These are phyloP conservation scores for Diplocarpon mali DNA, from an alignment of 2,329 filamentous ascomycete species.

Conservation along the genomic window DNA sequence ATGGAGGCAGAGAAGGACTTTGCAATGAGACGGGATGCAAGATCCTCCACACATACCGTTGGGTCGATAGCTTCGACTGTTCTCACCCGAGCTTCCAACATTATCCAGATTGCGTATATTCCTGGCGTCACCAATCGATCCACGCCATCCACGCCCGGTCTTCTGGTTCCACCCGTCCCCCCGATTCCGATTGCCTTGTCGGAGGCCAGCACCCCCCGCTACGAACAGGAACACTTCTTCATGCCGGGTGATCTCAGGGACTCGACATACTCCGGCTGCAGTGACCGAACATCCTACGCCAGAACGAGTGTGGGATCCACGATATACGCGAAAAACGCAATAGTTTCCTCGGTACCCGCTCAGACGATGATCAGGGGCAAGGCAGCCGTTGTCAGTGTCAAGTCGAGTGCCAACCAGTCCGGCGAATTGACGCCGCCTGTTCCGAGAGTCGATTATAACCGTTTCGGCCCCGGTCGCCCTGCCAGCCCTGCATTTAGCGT, in stretches of 20 bases:
- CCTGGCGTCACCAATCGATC: slow-evolving; percentile 92
- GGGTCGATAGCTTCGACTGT: slow-evolving; percentile 92
- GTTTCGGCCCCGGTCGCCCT: slow-evolving; percentile 38
- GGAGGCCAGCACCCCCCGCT: slow-evolving; percentile 44
- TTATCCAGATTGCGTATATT: slow-evolving; percentile 98
- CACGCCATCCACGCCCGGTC: slow-evolving; percentile 66
- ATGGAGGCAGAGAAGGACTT: slow-evolving; percentile 42
- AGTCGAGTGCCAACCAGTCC: slow-evolving; percentile 49
- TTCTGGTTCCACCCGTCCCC: slow-evolving; percentile 84
- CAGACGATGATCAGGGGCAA: slow-evolving; percentile 82
- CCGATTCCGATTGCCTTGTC: slow-evolving; percentile 68
- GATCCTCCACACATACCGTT: slow-evolving; percentile 75
- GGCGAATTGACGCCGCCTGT: slow-evolving; percentile 56
- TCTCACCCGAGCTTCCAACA: slow-evolving; percentile 90
- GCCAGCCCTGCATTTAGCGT: slow-evolving; percentile 53
- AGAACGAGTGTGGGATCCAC: slow-evolving; percentile 79
- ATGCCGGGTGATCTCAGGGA: slow-evolving; percentile 82
- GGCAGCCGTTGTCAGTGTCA: slow-evolving; percentile 88
- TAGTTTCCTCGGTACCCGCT: slow-evolving; percentile 66
- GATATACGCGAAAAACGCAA: slow-evolving; percentile 83
- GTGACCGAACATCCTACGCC: slow-evolving; percentile 51
- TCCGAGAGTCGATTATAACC: slow-evolving; percentile 56
- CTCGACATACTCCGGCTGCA: slow-evolving; percentile 75
- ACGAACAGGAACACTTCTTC: slow-evolving; percentile 83
- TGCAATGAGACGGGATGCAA: slow-evolving; percentile 43